These are phyloP conservation scores for Penicillium sumatraense DNA, from an alignment of 2,329 filamentous ascomycete species.

Conservation along the genomic window DNA sequence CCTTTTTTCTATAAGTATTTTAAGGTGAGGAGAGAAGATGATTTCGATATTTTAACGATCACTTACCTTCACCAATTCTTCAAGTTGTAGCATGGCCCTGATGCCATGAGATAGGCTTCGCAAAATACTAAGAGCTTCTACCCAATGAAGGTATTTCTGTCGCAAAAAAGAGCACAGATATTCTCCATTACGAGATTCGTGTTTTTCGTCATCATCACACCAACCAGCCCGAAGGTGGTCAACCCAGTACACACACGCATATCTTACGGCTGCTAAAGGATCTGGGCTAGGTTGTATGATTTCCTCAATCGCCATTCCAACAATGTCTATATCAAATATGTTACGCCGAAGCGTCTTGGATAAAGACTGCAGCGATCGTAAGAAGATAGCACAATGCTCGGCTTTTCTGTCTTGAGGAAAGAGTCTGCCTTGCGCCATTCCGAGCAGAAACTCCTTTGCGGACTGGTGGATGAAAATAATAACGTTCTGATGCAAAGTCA, in stretches of 20 bases:
- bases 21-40: background rate
- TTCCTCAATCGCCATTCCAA: slow-evolving; percentile 25
- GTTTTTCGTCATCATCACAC: slow-evolving; percentile 7
- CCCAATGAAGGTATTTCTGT: slow-evolving; percentile 32
- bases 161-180: slow-evolving; percentile 25
- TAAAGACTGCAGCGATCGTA: background rate
- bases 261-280: slow-evolving; percentile 32
- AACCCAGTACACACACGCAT: slow-evolving; percentile 43
- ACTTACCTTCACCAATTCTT: slow-evolving; percentile 13
- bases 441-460: slow-evolving; percentile 20
- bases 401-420: background rate
- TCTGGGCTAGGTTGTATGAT: slow-evolving; percentile 22
- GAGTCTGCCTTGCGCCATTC: background rate
- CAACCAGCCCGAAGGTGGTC: slow-evolving; percentile 32
- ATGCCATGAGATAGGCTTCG: slow-evolving; percentile 21
- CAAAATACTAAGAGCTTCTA: slow-evolving; percentile 34
- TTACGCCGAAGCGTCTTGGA: background rate
- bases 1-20: slow-evolving; percentile 1
- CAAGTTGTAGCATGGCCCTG: slow-evolving; percentile 23
- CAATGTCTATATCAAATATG: slow-evolving; percentile 1
- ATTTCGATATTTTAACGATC: background rate
- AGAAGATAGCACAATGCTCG: background rate
- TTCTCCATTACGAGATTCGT: slow-evolving; percentile 17
- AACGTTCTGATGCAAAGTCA: slow-evolving; percentile 7
- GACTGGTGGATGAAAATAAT: slow-evolving; percentile 22